These are phyloP conservation scores for Cutaneotrichosporon mucoides DNA, from an alignment of 1,284 basidiomycete species.

Conservation along the genomic window DNA sequence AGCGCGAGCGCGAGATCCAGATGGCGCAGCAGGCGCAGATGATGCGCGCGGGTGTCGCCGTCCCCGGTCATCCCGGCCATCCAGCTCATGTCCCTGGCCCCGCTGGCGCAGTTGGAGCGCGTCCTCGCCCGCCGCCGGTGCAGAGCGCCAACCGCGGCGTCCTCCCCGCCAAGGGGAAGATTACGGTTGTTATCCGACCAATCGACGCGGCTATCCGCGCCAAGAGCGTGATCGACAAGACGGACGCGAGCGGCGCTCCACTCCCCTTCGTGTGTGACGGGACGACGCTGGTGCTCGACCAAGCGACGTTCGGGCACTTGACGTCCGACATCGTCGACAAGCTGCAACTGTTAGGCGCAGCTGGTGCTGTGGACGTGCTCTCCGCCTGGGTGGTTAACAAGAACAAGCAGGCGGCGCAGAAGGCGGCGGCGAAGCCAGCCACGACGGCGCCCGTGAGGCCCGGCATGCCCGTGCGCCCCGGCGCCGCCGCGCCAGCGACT, in stretches of 20 bases:
- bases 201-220: slow-evolving; percentile 40
- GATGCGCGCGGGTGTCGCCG: slow-evolving; percentile 7
- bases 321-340: slow-evolving; percentile 42
- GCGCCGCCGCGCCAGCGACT: neutral
- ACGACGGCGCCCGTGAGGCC: neutral
- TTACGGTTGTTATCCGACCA: slow-evolving; percentile 38
- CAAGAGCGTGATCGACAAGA: slow-evolving; percentile 37
- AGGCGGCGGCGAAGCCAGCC: slow-evolving; percentile 19
- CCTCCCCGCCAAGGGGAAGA: slow-evolving; percentile 38
- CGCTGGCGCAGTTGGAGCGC: neutral
- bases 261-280: slow-evolving; percentile 45
- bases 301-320: slow-evolving; percentile 41
- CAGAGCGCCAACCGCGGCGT: slow-evolving; percentile 30
- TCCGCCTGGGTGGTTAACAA: slow-evolving; percentile 46
- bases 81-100: neutral
- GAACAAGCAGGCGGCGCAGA: slow-evolving; percentile 37
- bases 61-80: neutral
- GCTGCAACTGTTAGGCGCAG: slow-evolving; percentile 37
- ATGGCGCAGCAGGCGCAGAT: slow-evolving; percentile 18
- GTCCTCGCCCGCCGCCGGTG: slow-evolving; percentile 7
- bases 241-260: slow-evolving; percentile 34
- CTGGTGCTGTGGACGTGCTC: slow-evolving; percentile 41
- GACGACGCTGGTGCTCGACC: slow-evolving; percentile 39
- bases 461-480: slow-evolving; percentile 4
- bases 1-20: slow-evolving; percentile 26